Conservation (phyloP, 2,329 filamentous ascomycete genomes). For the Fusarium succisae region DNA sequence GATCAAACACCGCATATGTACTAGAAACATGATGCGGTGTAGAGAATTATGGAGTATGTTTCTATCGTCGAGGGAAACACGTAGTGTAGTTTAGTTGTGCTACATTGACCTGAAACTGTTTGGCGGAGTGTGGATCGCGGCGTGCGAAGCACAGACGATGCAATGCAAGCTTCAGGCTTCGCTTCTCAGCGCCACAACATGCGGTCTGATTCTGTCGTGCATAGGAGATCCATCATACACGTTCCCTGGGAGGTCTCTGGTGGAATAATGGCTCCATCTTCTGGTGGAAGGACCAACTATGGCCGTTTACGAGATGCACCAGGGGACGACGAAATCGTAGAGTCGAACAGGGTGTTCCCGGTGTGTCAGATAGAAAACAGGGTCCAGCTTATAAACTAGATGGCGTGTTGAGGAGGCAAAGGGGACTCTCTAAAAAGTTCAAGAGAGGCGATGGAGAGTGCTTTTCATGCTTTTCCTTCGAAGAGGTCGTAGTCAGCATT, state of each 20-base stretch:
- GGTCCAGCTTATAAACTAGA: background rate
- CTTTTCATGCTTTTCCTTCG: background rate
- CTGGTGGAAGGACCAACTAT: constrained; percentile 20
- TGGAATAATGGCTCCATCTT: constrained; percentile 27
- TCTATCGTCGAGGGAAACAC: constrained; percentile 3
- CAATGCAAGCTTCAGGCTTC: constrained; percentile 23
- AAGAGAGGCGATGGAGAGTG: background rate
- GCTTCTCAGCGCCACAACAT: constrained; percentile 26
- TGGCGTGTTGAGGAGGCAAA: background rate
- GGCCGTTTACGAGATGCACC: constrained; percentile 14
- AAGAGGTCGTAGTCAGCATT: background rate
- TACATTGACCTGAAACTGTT: constrained; percentile 34
- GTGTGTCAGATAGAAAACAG: constrained; percentile 6
- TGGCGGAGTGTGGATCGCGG: constrained; percentile 26
- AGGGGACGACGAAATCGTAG: background rate
- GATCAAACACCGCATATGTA: constrained; percentile 3
- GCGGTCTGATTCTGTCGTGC: constrained; percentile 10
- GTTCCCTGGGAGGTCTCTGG: constrained; percentile 18
- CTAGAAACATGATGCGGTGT: constrained; percentile 12
- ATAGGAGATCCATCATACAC: constrained; percentile 12
- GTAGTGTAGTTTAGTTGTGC: constrained; percentile 13
- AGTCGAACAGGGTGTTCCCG: constrained; percentile 17
- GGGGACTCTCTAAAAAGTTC: background rate
- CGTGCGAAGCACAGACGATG: constrained; percentile 33
- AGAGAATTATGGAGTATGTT: constrained; percentile 20